These are phyloP conservation scores for Pestalotiopsis sp. DNA, from an alignment of 2,329 filamentous ascomycete species.

Conservation along the genomic window DNA sequence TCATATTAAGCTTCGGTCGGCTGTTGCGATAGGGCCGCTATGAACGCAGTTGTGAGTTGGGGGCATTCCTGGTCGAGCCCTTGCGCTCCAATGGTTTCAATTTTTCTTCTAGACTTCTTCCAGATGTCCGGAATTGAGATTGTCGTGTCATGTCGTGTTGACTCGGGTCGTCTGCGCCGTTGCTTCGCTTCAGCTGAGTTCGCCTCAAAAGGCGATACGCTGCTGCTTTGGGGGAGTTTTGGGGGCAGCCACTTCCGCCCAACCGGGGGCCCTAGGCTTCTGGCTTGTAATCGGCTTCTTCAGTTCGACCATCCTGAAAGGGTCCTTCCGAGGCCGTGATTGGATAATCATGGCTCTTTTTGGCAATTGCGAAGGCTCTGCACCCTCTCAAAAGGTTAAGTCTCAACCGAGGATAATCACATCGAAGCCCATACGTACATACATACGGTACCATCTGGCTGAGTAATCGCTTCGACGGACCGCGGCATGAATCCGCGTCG, in stretches of 20 bases:
- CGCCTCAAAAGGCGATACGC: not conserved
- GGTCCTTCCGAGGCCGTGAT: not conserved
- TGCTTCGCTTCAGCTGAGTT: not conserved
- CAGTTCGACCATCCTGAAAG: conserved; percentile 1
- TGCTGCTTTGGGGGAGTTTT: not conserved
- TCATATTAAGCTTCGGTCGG: conserved; percentile 1
- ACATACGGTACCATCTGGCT: not conserved
- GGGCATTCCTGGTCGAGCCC: not conserved
- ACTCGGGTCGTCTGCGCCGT: not conserved
- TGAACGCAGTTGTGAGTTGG: not conserved
- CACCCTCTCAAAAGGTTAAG: not conserved
- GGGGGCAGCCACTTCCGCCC: not conserved
- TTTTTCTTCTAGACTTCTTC: conserved; percentile 11
- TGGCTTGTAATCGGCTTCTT: not conserved
- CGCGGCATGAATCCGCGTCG: not conserved
- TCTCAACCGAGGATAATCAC: not conserved
- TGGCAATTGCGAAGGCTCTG: not conserved
- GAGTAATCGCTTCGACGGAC: not conserved
- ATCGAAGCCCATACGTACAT: not conserved
- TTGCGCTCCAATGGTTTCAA: not conserved
- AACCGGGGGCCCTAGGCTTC: not conserved
- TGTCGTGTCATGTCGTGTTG: not conserved
- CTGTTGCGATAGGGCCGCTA: not conserved
- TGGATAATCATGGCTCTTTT: conserved; percentile 5
- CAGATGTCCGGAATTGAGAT: conserved; percentile 2